Evolutionary conservation across 1,139 yeast species (phyloP), one percentile per base, ranked within the genome.

Genomic region (Debaryomyces nepalensis): DNA sequence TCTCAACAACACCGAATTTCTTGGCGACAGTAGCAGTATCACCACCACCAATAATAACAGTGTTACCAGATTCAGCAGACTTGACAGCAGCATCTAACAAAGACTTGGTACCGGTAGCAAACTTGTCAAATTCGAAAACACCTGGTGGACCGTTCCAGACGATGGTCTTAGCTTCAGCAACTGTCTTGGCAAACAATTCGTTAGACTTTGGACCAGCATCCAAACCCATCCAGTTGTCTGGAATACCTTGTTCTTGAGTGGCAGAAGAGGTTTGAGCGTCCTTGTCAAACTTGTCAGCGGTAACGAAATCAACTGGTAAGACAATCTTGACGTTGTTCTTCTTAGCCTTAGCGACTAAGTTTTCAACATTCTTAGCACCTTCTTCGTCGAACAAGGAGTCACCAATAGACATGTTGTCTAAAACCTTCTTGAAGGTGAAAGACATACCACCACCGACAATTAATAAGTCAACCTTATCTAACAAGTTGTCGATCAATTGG

Each of bases 81-180:
- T 80, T 77, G 57, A 89, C 95, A 61, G 84, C 84, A 57, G 93
- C 96, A 54, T 84, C 95, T 61, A 91, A 81, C 72, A 90, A 75
- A 47, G 88, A 70, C 77, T 89, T 87, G 65, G 98, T 91, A 74
- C 97, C 97, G 48, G 72, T 71, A 55, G 97, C 84, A 66, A 91
- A 91, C 63, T 79, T 79, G 53, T 88, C 96, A 64, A 91, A 90
- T 77, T 91, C 98, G 66, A 91, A 91, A 60, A 91, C 98, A 79
- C 98, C 98, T 70, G 98, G 97, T 51, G 98, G 98, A 67, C 98
- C 98, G 77, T 91, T 91, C 98, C 98, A 91, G 63, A 91, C 91
- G 63, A 91, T 91, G 62, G 98, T 93, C 83, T 90, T 89, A 57
- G 98, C 95, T 74, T 84, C 79, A 54, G 86, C 85, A 55, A 91